Conservation (phyloP, 441 rosid species). For the Populus hybrid region DNA sequence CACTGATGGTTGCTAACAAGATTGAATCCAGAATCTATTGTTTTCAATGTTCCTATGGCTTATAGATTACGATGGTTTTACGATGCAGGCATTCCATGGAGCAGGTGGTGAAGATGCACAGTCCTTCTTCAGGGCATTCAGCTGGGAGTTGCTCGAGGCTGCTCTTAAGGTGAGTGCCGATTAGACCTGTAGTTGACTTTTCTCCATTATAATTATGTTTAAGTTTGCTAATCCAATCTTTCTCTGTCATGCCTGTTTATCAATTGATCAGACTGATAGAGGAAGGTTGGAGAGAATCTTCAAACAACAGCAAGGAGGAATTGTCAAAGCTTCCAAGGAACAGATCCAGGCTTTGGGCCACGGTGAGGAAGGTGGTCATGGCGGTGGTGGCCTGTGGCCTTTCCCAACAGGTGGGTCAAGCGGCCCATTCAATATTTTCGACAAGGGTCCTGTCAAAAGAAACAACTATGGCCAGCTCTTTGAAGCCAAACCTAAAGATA, state of each 20-base stretch:
- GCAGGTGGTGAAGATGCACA: slow-evolving; percentile 30
- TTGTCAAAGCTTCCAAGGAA: slow-evolving; percentile 42
- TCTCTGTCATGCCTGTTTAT: background rate
- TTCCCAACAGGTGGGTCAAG: slow-evolving; percentile 26
- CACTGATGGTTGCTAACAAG: no score
- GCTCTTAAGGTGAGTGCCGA: slow-evolving; percentile 34
- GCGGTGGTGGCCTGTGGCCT: slow-evolving; percentile 34
- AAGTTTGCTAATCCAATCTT: background rate
- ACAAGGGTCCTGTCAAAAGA: slow-evolving; percentile 14
- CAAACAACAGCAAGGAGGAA: slow-evolving; percentile 21
- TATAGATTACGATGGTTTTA: background rate
- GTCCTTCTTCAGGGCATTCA: slow-evolving; percentile 39
- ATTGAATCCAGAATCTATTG: no score
- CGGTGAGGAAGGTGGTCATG: slow-evolving; percentile 18
- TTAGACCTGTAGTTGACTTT: background rate
- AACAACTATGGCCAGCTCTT: slow-evolving; percentile 42
- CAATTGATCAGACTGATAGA: slow-evolving; percentile 31
- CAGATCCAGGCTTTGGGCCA: slow-evolving; percentile 42
- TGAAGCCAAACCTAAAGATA: slow-evolving; percentile 23
- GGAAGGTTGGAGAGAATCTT: slow-evolving; percentile 40
- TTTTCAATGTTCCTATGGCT: no score
- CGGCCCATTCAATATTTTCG: slow-evolving; percentile 33
- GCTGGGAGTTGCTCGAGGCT: slow-evolving; percentile 52
- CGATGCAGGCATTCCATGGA: slow-evolving; percentile 27
- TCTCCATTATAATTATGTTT: background rate